Evolutionary conservation across 768 basidiomycete genomes (phyloP).

Genomic region (Coprinellus micaceus): DNA sequence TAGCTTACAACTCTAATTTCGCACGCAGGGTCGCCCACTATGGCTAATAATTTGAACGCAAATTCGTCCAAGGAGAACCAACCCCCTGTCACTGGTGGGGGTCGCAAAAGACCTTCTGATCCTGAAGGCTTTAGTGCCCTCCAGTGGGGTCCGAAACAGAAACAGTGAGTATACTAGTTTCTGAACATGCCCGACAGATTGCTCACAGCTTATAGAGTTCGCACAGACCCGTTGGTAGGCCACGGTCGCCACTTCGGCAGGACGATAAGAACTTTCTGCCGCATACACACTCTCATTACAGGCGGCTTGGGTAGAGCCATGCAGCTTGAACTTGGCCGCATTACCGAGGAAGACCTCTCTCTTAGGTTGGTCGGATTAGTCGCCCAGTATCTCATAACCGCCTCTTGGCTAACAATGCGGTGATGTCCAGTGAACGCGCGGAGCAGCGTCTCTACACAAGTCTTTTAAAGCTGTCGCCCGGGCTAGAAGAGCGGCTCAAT

Average conservation of each 20-base stretch:
- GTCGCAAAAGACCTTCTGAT: too few species aligned
- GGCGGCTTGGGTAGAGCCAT: constrained; percentile 12
- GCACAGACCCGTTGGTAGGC: not conserved
- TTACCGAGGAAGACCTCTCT: constrained; percentile 2
- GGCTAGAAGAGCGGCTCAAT: constrained; percentile 12
- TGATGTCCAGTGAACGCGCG: not conserved
- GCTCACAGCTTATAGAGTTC: too few species aligned
- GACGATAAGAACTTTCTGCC: not conserved
- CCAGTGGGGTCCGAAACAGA: too few species aligned
- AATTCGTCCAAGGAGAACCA: too few species aligned
- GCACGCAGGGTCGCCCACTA: too few species aligned
- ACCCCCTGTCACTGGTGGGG: too few species aligned
- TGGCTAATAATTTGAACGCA: too few species aligned
- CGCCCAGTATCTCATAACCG: not conserved
- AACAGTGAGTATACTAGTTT: too few species aligned
- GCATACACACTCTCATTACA: constrained; percentile 15
- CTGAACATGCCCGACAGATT: too few species aligned
- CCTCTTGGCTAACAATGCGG: too few species aligned
- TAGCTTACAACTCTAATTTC: too few species aligned
- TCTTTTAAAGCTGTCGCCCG: constrained; percentile 8
- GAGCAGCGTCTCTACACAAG: not conserved
- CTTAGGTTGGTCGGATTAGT: not conserved
- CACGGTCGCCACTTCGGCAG: not conserved
- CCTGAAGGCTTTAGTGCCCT: too few species aligned
- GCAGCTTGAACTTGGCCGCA: constrained; percentile 4